Base-by-base conservation (phyloP, 1,284 basidiomycete genomes). In the Ustilago vetiveriae region DNA sequence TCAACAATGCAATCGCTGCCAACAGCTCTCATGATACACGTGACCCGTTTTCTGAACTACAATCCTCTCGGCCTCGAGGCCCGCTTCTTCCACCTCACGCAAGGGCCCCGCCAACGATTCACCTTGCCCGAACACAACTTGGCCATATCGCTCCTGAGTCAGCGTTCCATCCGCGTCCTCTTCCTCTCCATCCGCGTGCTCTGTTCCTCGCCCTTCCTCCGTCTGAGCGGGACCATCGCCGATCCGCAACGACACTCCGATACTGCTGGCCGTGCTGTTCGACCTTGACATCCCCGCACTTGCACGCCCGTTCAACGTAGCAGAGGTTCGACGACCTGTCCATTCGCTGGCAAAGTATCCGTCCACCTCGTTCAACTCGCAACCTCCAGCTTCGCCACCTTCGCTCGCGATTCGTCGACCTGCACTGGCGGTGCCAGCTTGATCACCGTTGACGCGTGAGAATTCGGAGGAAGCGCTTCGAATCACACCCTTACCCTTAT, bases 401-500 rank as follows among this genome's bases (percentile, higher is more conserved):
- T 51, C 59, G n/a, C 52, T 48, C 1, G 41, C 51, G 23, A 37
- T 24, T 26, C 58, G 24, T 5, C 52, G 24, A 9, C 38, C 23
- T 6, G 29, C 41, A 22, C 9, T 16, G 39, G 46, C 9, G 26
- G 19, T n/a, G 7, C 23, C 17, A 3, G 27, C 27, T 7, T 29
- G 27, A 13, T 42, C 26, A 22, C 50, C 50, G n/a, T 48, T 49
- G 13, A 23, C 6, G 6, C 26, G 29, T 7, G 43, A 30, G 9
- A 55, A 37, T 21, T 59, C 56, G 26, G 42, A 38, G 4, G 66
- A 69, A 13, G 66, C 54, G 8, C 49, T 54, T 11, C 68, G 45
- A 2, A 71, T 51, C 8, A 71, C 68, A 6, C 63, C 68, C 23
- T 71, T 71, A 19, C 68, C 68, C 49, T 71, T 71, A 51, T 71